Evolutionary conservation across 208 protist genomes (phyloP), one percentile per base, ranked within the genome.

Genomic region (Leishmania turanica): DNA sequence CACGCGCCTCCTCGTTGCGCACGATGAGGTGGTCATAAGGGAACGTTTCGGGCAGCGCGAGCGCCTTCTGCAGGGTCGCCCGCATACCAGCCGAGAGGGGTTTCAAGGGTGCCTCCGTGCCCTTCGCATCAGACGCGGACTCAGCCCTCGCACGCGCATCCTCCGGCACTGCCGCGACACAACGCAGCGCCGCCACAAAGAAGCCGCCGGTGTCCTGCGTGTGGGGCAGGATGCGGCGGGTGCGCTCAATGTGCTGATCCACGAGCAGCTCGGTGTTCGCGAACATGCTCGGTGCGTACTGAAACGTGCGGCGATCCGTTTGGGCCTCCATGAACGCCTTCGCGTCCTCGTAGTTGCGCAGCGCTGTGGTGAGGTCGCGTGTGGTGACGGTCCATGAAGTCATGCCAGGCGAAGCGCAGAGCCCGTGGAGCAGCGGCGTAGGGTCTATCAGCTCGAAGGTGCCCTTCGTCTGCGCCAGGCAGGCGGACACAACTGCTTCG

Each of bases 181-280:
- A 96, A 53, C 89, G 83, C 84, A 99, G 80, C 42, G 97, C 93
- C 0, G 98, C 97, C 27, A 99, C 88, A 86, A 99, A 99, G 90
- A 99, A 99, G 66, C 98, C 98, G 49, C 98, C 98, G 27, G 97
- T 99, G 88, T 99, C 93, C 84, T 99, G 97, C n/a, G 91, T 62
- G 79, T 99, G 98, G 24, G 98, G 98, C 71, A 99, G 85, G 11
- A 99, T 83, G 37, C 98, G 94, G 54, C 98, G 88, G 54, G 93
- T 89, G 45, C 87, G 88, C 62, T 96, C 85, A 15, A 99, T 95
- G 75, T 96, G 86, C 83, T 97, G 92, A 60, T 78, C 70, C 74
- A 77, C 21, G 2, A 97, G 87, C 19, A 79, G 73, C 69, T 87
- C 86, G 45, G 74, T 65, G 72, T 91, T 82, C 60, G 94, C 79